Evolutionary conservation across 2,329 filamentous ascomycete genomes (phyloP).

Genomic region (Alternaria novae-zelandiae): DNA sequence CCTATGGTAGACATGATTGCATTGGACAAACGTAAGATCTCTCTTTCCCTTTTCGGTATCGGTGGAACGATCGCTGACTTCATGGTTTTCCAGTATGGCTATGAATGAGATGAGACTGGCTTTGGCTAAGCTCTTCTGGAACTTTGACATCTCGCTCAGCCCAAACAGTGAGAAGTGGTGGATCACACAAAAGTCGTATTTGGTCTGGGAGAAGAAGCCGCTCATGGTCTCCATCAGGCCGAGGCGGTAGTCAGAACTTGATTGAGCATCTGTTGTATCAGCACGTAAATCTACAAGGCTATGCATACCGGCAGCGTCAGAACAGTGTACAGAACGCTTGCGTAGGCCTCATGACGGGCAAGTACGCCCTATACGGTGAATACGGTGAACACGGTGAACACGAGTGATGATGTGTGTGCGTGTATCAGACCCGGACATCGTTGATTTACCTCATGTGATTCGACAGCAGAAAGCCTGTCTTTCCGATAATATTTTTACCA

Average conservation of each 20-base stretch:
- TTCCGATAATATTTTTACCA: neutral
- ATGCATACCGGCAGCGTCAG: neutral
- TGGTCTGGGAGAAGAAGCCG: conserved; percentile 6
- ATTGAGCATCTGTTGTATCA: neutral
- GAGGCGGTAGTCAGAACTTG: neutral
- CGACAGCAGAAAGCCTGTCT: neutral
- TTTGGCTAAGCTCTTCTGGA: conserved; percentile 3
- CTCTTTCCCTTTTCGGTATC: neutral
- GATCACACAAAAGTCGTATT: conserved; percentile 1
- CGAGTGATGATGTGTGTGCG: neutral
- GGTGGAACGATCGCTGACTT: neutral
- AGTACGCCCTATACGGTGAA: neutral
- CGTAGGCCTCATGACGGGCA: neutral
- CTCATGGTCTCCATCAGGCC: conserved; percentile 1
- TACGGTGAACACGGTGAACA: neutral
- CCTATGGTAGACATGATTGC: conserved; percentile 5
- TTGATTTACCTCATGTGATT: neutral
- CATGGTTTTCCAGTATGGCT: neutral
- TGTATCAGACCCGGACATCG: neutral
- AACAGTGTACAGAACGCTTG: neutral
- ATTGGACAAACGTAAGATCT: conserved; percentile 3
- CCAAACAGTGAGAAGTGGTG: neutral
- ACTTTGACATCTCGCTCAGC: neutral
- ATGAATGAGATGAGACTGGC: conserved; percentile 4
- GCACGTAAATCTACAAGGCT: neutral